phyloP scores from a whole-genome alignment of 1,139 yeast species.

The Eremothecium sinecaudum region DNA sequence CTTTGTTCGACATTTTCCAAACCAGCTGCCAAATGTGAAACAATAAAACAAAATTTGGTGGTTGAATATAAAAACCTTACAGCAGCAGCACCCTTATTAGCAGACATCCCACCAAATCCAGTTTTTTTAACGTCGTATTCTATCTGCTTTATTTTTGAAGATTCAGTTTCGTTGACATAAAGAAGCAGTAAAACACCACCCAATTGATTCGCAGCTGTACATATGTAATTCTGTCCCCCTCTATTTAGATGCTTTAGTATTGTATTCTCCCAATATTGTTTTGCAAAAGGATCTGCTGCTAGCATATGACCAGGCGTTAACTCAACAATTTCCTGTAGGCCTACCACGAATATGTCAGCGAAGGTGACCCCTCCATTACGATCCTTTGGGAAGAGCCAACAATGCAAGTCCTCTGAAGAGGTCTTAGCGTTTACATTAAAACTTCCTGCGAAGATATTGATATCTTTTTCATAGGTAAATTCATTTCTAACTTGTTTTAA shows the following conservation, averaged over 20 bases:
- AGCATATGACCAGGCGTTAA: constrained; percentile 85
- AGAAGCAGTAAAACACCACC: constrained; percentile 84
- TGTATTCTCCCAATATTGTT: constrained; percentile 70
- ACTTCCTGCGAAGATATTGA: constrained; percentile 53
- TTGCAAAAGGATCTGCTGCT: constrained; percentile 63
- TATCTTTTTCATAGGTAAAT: constrained; percentile 43
- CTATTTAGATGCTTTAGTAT: constrained; percentile 49
- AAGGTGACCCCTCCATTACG: constrained; percentile 18
- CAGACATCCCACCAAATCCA: constrained; percentile 86
- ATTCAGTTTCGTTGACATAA: constrained; percentile 55
- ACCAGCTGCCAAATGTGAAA: constrained; percentile 94
- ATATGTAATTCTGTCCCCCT: constrained; percentile 44
- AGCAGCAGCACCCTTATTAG: constrained; percentile 88
- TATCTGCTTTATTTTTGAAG: constrained; percentile 57
- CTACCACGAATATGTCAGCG: constrained; percentile 71
- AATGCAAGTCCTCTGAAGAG: constrained; percentile 42
- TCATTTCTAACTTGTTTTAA: constrained; percentile 41
- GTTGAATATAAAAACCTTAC: constrained; percentile 69
- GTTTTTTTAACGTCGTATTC: constrained; percentile 79
- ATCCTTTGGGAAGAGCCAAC: constrained; percentile 48
- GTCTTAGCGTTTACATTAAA: constrained; percentile 61
- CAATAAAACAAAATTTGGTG: constrained; percentile 73
- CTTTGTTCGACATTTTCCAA: constrained; percentile 74
- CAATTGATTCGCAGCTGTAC: constrained; percentile 77
- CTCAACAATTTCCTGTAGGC: constrained; percentile 89